A percentile compares a stretch with the other conserved stretches of the same genome.
phyloP scores from a whole-genome alignment of 768 basidiomycete species.

The Clathrus columnatus region DNA sequence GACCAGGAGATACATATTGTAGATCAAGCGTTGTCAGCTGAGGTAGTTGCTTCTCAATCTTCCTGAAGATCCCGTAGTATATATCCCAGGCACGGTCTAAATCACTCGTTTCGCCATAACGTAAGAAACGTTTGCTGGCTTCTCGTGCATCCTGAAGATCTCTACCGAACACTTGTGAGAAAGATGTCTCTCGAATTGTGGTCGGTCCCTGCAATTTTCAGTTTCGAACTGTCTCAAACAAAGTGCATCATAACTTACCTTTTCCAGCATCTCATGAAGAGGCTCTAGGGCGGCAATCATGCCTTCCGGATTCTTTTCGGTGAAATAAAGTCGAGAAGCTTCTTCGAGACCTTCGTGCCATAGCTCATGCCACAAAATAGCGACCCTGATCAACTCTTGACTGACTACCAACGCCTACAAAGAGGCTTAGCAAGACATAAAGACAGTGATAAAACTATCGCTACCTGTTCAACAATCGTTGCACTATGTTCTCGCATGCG shows the following conservation, averaged over 20 bases:
- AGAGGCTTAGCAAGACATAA: not conserved
- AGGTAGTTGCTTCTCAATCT: slow-evolving; percentile 89
- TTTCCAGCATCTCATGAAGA: slow-evolving; percentile 85
- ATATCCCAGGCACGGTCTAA: slow-evolving; percentile 99
- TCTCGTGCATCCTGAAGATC: slow-evolving; percentile 90
- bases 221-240: not conserved
- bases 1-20: slow-evolving; percentile 92
- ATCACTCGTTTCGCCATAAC: slow-evolving; percentile 79
- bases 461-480: slow-evolving; percentile 76
- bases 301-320: slow-evolving; percentile 91
- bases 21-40: slow-evolving; percentile 84
- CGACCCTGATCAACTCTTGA: slow-evolving; percentile 91
- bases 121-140: slow-evolving; percentile 77
- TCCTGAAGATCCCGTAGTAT: slow-evolving; percentile 94
- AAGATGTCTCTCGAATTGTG: slow-evolving; percentile 91
- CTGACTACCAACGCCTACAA: slow-evolving; percentile 76
- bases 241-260: slow-evolving; percentile 35
- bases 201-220: slow-evolving; percentile 63
- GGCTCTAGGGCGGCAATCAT: slow-evolving; percentile 94
- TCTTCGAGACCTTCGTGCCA: slow-evolving; percentile 99
- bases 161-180: slow-evolving; percentile 86
- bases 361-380: slow-evolving; percentile 96
- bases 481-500: slow-evolving; percentile 90
- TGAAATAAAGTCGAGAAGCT: slow-evolving; percentile 92
- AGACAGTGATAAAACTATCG: slow-evolving; percentile 10